These are phyloP conservation scores for Yarrowia porcina DNA, from an alignment of 805 yeast species.

Conservation along the genomic window DNA sequence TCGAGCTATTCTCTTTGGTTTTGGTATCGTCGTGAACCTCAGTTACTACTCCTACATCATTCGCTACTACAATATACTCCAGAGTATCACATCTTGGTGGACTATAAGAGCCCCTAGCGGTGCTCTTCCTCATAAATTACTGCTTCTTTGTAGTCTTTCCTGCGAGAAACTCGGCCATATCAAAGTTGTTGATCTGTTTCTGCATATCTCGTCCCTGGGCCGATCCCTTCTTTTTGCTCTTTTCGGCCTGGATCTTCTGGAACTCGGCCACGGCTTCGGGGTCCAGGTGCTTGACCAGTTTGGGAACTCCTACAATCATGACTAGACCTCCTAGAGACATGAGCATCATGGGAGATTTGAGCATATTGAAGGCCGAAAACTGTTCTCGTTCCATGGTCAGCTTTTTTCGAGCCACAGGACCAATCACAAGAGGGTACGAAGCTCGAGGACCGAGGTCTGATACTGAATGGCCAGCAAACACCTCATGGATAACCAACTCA, in stretches of 20 bases:
- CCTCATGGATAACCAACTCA: constrained; percentile 34
- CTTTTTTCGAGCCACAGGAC: constrained; percentile 32
- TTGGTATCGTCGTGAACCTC: no score
- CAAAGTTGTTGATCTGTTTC: constrained; percentile 31
- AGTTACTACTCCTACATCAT: no score
- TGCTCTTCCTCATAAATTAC: no score
- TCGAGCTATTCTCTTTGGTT: no score
- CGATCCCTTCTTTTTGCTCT: constrained; percentile 6
- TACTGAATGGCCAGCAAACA: constrained; percentile 35
- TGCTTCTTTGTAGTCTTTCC: constrained; percentile 28
- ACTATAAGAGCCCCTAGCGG: no score
- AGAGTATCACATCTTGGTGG: no score
- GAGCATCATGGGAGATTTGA: constrained; percentile 40
- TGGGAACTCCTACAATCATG: constrained; percentile 39
- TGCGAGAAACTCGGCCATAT: constrained; percentile 37
- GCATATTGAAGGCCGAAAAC: constrained; percentile 35
- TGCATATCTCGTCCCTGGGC: constrained; percentile 26
- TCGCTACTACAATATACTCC: no score
- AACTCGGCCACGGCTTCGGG: constrained; percentile 39
- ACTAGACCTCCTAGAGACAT: constrained; percentile 37
- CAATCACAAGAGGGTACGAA: constrained; percentile 36
- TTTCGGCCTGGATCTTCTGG: constrained; percentile 33
- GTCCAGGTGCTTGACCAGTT: constrained; percentile 36
- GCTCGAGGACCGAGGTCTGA: constrained; percentile 36
- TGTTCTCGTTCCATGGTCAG: constrained; percentile 35